Evolutionary conservation across 225 moss, liverwort and hornwort genomes (phyloP).

Genomic region (Straminergon stramineum): DNA sequence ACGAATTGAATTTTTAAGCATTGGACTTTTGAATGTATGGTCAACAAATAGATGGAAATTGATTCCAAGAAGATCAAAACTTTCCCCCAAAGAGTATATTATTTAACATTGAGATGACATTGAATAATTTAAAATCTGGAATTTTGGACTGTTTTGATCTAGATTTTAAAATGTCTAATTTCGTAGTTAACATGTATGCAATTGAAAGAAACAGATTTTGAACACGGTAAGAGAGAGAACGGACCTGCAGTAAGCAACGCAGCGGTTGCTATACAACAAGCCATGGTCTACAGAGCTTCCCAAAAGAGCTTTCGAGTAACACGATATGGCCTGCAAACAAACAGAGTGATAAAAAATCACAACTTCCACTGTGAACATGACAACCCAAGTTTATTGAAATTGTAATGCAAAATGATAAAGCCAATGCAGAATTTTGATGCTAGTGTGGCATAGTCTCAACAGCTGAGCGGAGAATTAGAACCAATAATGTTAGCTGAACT

Average conservation of each 20-base stretch:
- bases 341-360: background rate
- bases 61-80: background rate
- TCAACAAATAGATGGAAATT: too few species aligned
- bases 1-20: background rate
- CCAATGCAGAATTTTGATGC: background rate
- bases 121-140: background rate
- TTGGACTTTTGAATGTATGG: background rate
- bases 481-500: background rate
- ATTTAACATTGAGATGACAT: background rate
- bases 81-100: too few species aligned
- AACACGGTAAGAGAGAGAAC: background rate
- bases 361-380: background rate
- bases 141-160: background rate
- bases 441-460: background rate
- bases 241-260: constrained; percentile 74
- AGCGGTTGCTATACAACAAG: constrained; percentile 69
- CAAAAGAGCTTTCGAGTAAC: constrained; percentile 48
- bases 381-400: background rate
- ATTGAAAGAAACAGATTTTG: background rate
- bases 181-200: background rate
- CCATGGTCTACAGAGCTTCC: constrained; percentile 38
- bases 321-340: constrained; percentile 57
- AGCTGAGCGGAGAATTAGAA: background rate
- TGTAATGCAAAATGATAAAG: background rate
- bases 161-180: background rate